phyloP scores from a whole-genome alignment of 768 basidiomycete genomes.

The Collybiopsis luxurians region DNA sequence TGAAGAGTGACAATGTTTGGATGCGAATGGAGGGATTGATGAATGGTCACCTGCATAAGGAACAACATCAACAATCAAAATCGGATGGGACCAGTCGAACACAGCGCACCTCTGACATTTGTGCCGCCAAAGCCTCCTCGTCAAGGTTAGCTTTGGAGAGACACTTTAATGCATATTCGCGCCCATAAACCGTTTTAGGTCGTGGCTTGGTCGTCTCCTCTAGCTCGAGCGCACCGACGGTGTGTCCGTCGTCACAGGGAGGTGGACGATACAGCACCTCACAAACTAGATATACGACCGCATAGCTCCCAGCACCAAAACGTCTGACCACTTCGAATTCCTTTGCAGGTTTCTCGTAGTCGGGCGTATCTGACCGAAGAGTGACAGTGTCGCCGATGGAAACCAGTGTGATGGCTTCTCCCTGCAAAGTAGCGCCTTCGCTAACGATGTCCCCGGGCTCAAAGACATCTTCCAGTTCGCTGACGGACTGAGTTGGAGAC shows the following conservation, averaged over 20 bases:
- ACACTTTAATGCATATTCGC: constrained; percentile 94
- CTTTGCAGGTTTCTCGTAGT: constrained; percentile 47
- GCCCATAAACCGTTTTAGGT: constrained; percentile 57
- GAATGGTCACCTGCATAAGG: constrained; percentile 93
- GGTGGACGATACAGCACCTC: constrained; percentile 56
- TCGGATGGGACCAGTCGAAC: constrained; percentile 2
- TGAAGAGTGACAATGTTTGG: constrained; percentile 95
- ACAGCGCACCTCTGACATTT: constrained; percentile 79
- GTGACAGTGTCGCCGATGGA: constrained; percentile 36
- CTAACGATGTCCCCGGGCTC: constrained; percentile 72
- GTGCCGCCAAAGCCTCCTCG: constrained; percentile 81
- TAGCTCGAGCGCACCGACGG: constrained; percentile 54
- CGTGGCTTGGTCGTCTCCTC: constrained; percentile 33
- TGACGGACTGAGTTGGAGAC: constrained; percentile 25
- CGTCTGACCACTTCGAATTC: constrained; percentile 84
- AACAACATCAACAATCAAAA: neutral
- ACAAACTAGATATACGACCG: constrained; percentile 89
- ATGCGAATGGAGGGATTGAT: constrained; percentile 87
- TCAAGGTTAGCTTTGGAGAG: constrained; percentile 92
- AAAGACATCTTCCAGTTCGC: constrained; percentile 58
- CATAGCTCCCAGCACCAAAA: constrained; percentile 88
- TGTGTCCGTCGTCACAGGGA: constrained; percentile 54
- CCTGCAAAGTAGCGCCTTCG: constrained; percentile 63
- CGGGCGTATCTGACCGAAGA: constrained; percentile 23
- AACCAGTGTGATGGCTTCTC: constrained; percentile 61